Base-by-base conservation (phyloP, 305 asterid species). In the Fraxinus dipetala region DNA sequence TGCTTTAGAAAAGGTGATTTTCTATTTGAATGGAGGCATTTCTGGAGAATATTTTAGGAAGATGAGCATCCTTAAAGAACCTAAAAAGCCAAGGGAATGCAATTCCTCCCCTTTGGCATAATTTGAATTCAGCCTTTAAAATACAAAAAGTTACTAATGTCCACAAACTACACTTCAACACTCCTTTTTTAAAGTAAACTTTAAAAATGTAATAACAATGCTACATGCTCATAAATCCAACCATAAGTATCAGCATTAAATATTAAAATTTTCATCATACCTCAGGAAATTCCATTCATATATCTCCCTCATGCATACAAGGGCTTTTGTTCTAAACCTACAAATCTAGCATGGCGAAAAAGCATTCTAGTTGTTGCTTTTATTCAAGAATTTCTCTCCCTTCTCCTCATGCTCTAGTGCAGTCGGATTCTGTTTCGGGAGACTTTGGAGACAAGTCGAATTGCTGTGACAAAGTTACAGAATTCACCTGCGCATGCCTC, bases 401-500 rank as follows among this genome's bases (percentile, higher is more conserved):
- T n/a, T 22, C 26, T n/a, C 56, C 26, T 35, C 61, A 26, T 32
- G 26, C 72, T 77, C 72, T 38, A 48, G 0, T 34, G 63, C 30
- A 20, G 22, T n/a, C 24, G 31, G 67, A 35, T 16, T 34, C 56
- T 5, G 76, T n/a, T 40, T 11, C 2, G 26, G 22, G 31, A 32
- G 72, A 34, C 38, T 20, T 32, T 2, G 59, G 31, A n/a, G 36
- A 67, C 74, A 67, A 26, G 32, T 67, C 20, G 38, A 26, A 30
- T 28, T 67, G 72, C 72, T 16, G 83, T 54, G 26, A 43, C 9
- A 84, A 72, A 35, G 79, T 32, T 67, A 31, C 59, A 36, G 90
- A 85, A 77, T 81, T 79, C 72, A 77, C 40, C 6, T 87, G 90
- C 40, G 79, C 40, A 6, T 83, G 90, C 28, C 0, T 83, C 70